These are phyloP conservation scores for Hansenula lynferdii DNA, from an alignment of 1,139 yeast genomes.

Conservation along the genomic window DNA sequence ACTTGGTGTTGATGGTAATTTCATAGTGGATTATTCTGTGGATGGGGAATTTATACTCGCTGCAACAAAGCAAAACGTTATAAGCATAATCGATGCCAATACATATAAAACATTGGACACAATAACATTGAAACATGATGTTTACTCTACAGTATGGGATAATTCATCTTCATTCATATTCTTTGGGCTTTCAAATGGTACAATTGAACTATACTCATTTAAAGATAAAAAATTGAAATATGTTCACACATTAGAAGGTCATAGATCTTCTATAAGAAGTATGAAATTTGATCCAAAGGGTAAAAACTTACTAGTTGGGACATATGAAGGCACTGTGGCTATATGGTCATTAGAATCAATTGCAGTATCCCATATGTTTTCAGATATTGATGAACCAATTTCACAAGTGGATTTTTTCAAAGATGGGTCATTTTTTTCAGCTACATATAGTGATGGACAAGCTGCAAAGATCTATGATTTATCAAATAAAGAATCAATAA, in stretches of 20 bases:
- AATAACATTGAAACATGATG: slow-evolving; percentile 7
- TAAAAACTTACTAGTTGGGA: slow-evolving; percentile 48
- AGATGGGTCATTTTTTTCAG: slow-evolving; percentile 42
- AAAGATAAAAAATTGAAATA: slow-evolving; percentile 17
- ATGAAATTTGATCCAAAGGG: slow-evolving; percentile 58
- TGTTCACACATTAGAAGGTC: slow-evolving; percentile 35
- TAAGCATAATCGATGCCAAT: slow-evolving; percentile 22
- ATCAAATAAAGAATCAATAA: slow-evolving; percentile 28
- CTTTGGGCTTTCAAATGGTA: slow-evolving; percentile 31
- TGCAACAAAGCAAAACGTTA: slow-evolving; percentile 32
- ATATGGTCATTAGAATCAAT: slow-evolving; percentile 50
- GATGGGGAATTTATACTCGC: slow-evolving; percentile 52
- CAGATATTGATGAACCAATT: slow-evolving; percentile 47
- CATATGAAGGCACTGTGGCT: slow-evolving; percentile 69
- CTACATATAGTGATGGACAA: slow-evolving; percentile 39
- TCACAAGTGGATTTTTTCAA: slow-evolving; percentile 37
- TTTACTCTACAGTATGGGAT: slow-evolving; percentile 25
- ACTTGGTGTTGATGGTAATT: slow-evolving; percentile 28
- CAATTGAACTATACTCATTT: slow-evolving; percentile 27
- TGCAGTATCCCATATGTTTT: slow-evolving; percentile 39
- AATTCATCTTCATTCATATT: slow-evolving; percentile 27
- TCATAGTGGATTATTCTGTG: slow-evolving; percentile 39
- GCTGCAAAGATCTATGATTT: slow-evolving; percentile 37
- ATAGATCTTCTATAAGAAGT: slow-evolving; percentile 48
- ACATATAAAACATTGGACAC: slow-evolving; percentile 14